Conservation (phyloP, 1,139 yeast genomes). For the Kodamaea arcana region DNA sequence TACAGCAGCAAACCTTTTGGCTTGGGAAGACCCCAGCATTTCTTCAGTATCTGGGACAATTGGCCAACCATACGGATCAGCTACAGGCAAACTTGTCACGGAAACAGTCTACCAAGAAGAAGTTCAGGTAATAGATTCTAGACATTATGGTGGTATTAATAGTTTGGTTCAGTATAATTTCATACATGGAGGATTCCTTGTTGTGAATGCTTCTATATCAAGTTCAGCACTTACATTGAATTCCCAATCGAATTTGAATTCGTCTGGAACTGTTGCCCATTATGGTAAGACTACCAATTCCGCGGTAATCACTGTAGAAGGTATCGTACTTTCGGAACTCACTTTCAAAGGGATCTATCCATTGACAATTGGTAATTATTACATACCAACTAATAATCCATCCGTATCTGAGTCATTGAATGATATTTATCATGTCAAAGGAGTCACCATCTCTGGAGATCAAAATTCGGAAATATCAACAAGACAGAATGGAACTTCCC, state of each 20-base stretch:
- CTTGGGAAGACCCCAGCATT: conserved; percentile 47
- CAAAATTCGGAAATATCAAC: background rate
- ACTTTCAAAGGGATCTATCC: conserved; percentile 2
- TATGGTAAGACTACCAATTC: conserved; percentile 4
- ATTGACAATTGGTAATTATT: background rate
- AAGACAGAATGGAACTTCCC: conserved; percentile 1
- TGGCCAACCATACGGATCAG: conserved; percentile 12
- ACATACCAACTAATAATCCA: background rate
- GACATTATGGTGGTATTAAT: background rate
- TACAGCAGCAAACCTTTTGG: conserved; percentile 23
- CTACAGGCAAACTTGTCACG: conserved; percentile 36
- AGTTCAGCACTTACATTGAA: conserved; percentile 1
- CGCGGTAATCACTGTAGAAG: background rate
- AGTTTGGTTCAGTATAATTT: background rate
- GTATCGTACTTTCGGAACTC: background rate
- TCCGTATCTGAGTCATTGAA: conserved; percentile 2
- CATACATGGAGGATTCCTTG: conserved; percentile 1
- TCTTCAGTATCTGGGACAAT: conserved; percentile 20
- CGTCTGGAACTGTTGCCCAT: conserved; percentile 3
- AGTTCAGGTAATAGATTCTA: background rate
- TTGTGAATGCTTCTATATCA: background rate
- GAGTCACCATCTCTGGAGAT: conserved; percentile 1
- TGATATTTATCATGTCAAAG: conserved; percentile 2
- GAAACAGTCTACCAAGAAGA: conserved; percentile 8
- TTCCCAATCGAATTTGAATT: conserved; percentile 3